Conservation (phyloP, 2,329 filamentous ascomycete genomes). For the Verticillium isaacii region DNA sequence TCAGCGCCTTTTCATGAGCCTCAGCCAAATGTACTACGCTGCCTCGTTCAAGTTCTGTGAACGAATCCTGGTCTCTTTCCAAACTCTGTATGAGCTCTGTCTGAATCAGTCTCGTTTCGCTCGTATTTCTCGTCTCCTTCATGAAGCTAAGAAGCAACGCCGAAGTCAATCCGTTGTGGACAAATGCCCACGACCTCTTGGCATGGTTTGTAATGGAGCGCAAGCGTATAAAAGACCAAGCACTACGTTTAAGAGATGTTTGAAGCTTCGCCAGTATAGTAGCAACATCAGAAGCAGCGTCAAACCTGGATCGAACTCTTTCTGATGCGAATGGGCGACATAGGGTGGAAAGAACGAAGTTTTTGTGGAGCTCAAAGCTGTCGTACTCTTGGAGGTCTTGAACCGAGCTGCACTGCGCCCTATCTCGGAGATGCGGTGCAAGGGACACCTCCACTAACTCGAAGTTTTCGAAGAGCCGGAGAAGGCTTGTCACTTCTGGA, state of each 20-base stretch:
- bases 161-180: conserved; percentile 9
- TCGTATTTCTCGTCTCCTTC: conserved; percentile 5
- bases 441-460: background rate
- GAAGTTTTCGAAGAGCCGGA: no score
- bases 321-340: conserved; percentile 6
- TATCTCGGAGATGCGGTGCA: background rate
- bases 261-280: conserved; percentile 1
- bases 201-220: conserved; percentile 7
- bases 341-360: conserved; percentile 8
- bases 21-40: background rate
- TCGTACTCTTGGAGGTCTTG: conserved; percentile 6
- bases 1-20: background rate
- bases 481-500: background rate
- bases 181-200: conserved; percentile 8
- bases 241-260: conserved; percentile 5
- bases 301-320: no score
- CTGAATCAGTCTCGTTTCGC: no score
- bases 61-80: no score
- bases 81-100: no score
- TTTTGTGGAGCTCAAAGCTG: conserved; percentile 7
- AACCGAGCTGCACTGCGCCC: background rate
- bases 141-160: conserved; percentile 7
- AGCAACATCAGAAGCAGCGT: background rate
- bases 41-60: no score
- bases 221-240: conserved; percentile 6